These are phyloP conservation scores for Malania oleifera DNA, from an alignment of 164 flowering plant species.

Conservation along the genomic window DNA sequence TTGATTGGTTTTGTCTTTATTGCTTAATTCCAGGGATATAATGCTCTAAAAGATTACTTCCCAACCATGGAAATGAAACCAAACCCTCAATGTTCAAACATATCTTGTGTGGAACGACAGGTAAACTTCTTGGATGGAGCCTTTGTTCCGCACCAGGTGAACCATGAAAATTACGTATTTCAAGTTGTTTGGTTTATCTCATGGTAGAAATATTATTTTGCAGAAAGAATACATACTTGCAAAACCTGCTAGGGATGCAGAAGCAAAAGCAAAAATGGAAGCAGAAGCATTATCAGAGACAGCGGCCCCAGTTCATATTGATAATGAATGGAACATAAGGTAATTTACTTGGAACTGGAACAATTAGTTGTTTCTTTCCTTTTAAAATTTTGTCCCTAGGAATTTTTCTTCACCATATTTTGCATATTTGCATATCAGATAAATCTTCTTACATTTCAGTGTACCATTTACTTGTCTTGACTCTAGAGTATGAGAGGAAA, in stretches of 20 bases:
- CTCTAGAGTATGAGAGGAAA: too few relatives aligned
- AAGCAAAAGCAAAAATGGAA: constrained; percentile 81
- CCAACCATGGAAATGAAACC: constrained; percentile 99
- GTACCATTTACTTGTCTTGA: too few relatives aligned
- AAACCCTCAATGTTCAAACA: constrained; percentile 92
- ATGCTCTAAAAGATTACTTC: constrained; percentile 90
- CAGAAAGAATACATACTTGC: constrained; percentile 68
- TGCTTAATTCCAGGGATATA: constrained; percentile 64
- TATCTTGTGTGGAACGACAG: constrained; percentile 85
- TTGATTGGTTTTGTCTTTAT: constrained; percentile 7
- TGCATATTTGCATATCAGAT: too few relatives aligned
- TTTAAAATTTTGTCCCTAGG: too few relatives aligned
- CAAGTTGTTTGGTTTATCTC: constrained; percentile 7
- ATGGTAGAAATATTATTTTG: constrained; percentile 13
- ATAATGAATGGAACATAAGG: constrained; percentile 98
- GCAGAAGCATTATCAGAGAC: constrained; percentile 41
- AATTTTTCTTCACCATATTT: too few relatives aligned
- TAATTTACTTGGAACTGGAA: constrained; percentile 12
- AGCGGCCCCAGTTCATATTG: constrained; percentile 66
- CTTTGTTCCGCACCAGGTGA: background rate
- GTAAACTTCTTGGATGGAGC: constrained; percentile 25
- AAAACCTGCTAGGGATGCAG: constrained; percentile 88
- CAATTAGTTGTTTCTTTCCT: background rate
- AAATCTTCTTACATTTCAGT: too few relatives aligned
- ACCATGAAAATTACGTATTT: background rate